These are phyloP conservation scores for Cladorrhinum sp. DNA, from an alignment of 2,329 filamentous ascomycete species.

Conservation along the genomic window DNA sequence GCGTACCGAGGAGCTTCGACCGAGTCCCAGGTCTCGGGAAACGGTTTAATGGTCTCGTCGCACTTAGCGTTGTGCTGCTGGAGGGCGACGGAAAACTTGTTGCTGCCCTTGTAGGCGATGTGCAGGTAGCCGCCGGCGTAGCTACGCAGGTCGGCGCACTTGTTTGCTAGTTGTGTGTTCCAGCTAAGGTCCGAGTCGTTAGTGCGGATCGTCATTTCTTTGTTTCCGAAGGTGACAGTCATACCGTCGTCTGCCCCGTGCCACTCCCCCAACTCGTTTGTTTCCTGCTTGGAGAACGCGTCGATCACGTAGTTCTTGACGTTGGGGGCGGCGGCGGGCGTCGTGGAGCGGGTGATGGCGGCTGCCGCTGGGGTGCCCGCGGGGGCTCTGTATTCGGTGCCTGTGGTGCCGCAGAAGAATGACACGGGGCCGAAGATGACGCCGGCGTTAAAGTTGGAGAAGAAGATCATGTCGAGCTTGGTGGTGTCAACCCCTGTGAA, in stretches of 20 bases:
- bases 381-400: constrained; percentile 47
- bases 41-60: constrained; percentile 53
- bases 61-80: constrained; percentile 65
- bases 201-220: constrained; percentile 54
- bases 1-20: constrained; percentile 61
- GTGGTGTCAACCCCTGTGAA: constrained; percentile 48
- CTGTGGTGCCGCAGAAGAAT: constrained; percentile 55
- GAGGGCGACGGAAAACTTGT: constrained; percentile 60
- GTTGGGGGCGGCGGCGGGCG: constrained; percentile 39
- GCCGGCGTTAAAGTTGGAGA: constrained; percentile 44
- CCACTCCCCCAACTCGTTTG: constrained; percentile 61
- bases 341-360: constrained; percentile 32
- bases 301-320: constrained; percentile 54
- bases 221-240: constrained; percentile 47
- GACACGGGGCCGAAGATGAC: constrained; percentile 55
- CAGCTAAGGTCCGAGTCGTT: constrained; percentile 46
- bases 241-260: constrained; percentile 64
- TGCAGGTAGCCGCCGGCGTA: constrained; percentile 61
- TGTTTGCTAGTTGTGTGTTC: constrained; percentile 37
- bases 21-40: constrained; percentile 65
- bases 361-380: constrained; percentile 39
- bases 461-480: constrained; percentile 51
- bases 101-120: constrained; percentile 60
- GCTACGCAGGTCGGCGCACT: constrained; percentile 54
- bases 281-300: constrained; percentile 49